Conservation (phyloP, 768 basidiomycete species). For the Rhizopogon roseolus region DNA sequence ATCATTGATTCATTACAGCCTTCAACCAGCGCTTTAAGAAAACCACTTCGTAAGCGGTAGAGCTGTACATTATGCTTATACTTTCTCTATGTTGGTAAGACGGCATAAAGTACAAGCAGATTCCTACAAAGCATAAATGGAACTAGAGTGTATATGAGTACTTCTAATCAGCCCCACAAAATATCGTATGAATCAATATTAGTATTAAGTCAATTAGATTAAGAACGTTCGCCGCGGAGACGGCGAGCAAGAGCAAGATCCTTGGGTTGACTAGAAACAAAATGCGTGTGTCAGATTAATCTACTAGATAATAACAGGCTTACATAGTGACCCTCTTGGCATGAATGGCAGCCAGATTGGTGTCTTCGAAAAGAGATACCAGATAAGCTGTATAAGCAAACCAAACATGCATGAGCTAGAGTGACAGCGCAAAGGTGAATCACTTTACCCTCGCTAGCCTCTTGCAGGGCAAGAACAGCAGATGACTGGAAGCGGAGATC, state of each 20-base stretch:
- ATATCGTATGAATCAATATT: too few species aligned
- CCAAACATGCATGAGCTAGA: slow-evolving; percentile 11
- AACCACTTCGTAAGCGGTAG: too few species aligned
- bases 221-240: slow-evolving; percentile 69
- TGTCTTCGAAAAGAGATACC: slow-evolving; percentile 70
- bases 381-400: slow-evolving; percentile 39
- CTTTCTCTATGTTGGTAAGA: too few species aligned
- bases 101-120: too few species aligned
- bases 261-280: slow-evolving; percentile 62
- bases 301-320: slow-evolving; percentile 13
- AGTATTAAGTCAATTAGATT: slow-evolving; percentile 5
- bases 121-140: too few species aligned
- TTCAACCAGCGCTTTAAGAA: too few species aligned
- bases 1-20: too few species aligned
- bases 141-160: too few species aligned
- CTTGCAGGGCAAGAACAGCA: slow-evolving; percentile 77
- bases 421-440: too few species aligned
- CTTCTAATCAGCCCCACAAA: too few species aligned
- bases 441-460: slow-evolving; percentile 57
- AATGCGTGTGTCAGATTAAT: slow-evolving; percentile 6
- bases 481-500: slow-evolving; percentile 85
- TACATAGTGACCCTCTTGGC: slow-evolving; percentile 73
- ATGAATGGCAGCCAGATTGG: slow-evolving; percentile 76
- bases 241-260: slow-evolving; percentile 73
- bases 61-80: too few species aligned